phyloP scores from a whole-genome alignment of 768 basidiomycete genomes.

The Tricholoma matsutake region DNA sequence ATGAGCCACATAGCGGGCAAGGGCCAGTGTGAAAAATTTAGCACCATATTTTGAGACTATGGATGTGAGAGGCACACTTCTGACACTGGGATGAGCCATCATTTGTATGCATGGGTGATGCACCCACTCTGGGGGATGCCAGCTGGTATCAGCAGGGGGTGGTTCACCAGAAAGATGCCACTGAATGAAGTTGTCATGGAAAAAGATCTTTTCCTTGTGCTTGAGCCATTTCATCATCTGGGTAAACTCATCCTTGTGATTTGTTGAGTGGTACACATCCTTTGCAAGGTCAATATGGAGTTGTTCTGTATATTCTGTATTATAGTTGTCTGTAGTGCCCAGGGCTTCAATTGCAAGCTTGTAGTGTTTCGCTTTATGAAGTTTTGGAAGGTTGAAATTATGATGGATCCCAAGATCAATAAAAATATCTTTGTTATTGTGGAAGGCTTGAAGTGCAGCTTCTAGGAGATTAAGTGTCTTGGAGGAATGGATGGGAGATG shows the following conservation, averaged over 20 bases:
- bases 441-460: background rate
- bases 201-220: background rate
- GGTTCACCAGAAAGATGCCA: no score
- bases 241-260: conserved; percentile 21
- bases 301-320: conserved; percentile 23
- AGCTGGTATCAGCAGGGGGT: background rate
- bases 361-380: conserved; percentile 23
- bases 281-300: conserved; percentile 12
- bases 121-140: conserved; percentile 10
- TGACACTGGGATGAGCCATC: conserved; percentile 23
- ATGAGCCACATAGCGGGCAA: no score
- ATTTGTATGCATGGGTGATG: conserved; percentile 11
- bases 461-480: background rate
- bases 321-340: conserved; percentile 25
- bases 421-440: background rate
- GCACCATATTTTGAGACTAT: conserved; percentile 25
- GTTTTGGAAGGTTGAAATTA: conserved; percentile 26
- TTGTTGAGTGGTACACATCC: conserved; percentile 15
- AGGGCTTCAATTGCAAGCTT: conserved; percentile 12
- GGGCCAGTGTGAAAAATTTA: conserved; percentile 20
- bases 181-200: background rate
- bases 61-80: conserved; percentile 19
- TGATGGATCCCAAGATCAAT: conserved; percentile 19
- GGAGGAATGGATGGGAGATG: background rate
- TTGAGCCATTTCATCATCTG: conserved; percentile 31